phyloP scores from a whole-genome alignment of 352 stramenopile species.

The Thraustotheca clavata region DNA sequence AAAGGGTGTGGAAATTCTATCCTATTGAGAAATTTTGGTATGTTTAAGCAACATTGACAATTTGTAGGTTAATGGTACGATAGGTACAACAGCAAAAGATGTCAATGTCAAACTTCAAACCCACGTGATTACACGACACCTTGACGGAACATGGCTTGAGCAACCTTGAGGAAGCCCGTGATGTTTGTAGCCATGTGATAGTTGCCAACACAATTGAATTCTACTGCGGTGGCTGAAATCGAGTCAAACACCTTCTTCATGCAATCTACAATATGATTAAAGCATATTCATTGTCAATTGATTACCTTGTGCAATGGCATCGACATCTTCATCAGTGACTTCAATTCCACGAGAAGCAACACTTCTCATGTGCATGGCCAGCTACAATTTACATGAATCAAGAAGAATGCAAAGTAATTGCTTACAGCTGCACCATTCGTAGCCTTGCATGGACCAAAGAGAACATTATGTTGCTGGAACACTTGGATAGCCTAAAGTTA shows the following conservation, averaged over 20 bases:
- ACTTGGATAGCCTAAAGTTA: conserved; percentile 45
- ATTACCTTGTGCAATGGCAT: conserved; percentile 69
- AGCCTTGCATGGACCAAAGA: conserved; percentile 82
- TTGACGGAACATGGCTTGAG: conserved; percentile 95
- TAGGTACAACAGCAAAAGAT: background rate
- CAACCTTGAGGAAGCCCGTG: conserved; percentile 94
- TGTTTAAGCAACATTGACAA: too few relatives aligned
- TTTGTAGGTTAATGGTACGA: too few relatives aligned
- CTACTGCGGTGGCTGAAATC: conserved; percentile 53
- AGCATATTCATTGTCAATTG: conserved; percentile 29
- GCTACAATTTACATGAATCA: conserved; percentile 16
- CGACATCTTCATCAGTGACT: conserved; percentile 49
- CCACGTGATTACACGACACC: conserved; percentile 85
- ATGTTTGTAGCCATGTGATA: conserved; percentile 93
- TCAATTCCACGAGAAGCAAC: conserved; percentile 44
- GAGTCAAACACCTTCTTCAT: conserved; percentile 67
- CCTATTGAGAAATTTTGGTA: background rate
- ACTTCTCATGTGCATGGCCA: conserved; percentile 42
- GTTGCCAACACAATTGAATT: conserved; percentile 69
- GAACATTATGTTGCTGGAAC: conserved; percentile 74
- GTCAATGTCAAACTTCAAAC: background rate
- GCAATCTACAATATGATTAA: conserved; percentile 40
- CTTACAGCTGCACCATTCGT: conserved; percentile 63
- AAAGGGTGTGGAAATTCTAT: background rate
- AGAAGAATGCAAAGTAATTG: background rate